Conservation (phyloP, 441 rosid genomes). For the Pelargonium australe region DNA sequence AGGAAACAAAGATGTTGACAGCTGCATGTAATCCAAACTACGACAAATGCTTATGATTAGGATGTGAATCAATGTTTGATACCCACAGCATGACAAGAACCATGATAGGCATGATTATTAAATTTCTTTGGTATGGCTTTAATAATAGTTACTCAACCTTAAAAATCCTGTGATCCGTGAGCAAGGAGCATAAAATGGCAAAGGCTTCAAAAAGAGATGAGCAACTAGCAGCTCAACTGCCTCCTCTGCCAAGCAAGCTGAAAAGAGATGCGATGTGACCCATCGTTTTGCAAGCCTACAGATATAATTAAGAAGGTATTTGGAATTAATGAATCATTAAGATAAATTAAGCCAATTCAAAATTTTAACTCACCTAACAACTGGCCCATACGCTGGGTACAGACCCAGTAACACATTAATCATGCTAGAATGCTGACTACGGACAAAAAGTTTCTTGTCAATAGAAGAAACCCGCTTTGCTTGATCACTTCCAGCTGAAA, state of each 20-base stretch:
- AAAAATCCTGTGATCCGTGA: slow-evolving; percentile 81
- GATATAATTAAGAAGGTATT: slow-evolving; percentile 9
- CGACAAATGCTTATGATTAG: not conserved
- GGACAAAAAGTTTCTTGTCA: slow-evolving; percentile 64
- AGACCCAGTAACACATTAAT: slow-evolving; percentile 71
- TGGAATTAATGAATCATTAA: not conserved
- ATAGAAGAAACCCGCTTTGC: slow-evolving; percentile 47
- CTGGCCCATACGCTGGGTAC: slow-evolving; percentile 57
- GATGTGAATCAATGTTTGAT: not conserved
- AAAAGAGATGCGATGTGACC: slow-evolving; percentile 86
- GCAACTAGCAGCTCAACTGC: slow-evolving; percentile 83
- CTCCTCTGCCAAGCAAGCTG: slow-evolving; percentile 85
- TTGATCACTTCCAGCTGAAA: slow-evolving; percentile 49
- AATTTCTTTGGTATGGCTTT: not conserved
- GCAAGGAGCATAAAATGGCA: slow-evolving; percentile 71
- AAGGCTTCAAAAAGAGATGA: slow-evolving; percentile 61
- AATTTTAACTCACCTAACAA: slow-evolving; percentile 49
- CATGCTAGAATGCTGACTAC: slow-evolving; percentile 89
- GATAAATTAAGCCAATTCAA: slow-evolving; percentile 9
- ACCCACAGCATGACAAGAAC: not conserved
- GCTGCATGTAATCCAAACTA: not conserved
- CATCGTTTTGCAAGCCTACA: slow-evolving; percentile 92
- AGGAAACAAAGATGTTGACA: not conserved
- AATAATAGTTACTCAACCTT: slow-evolving; percentile 39
- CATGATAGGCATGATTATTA: slow-evolving; percentile 6